Evolutionary conservation across 2,329 filamentous ascomycete species (phyloP), one percentile per base, ranked within the genome.

Genomic region (Pyrenochaeta sp.): DNA sequence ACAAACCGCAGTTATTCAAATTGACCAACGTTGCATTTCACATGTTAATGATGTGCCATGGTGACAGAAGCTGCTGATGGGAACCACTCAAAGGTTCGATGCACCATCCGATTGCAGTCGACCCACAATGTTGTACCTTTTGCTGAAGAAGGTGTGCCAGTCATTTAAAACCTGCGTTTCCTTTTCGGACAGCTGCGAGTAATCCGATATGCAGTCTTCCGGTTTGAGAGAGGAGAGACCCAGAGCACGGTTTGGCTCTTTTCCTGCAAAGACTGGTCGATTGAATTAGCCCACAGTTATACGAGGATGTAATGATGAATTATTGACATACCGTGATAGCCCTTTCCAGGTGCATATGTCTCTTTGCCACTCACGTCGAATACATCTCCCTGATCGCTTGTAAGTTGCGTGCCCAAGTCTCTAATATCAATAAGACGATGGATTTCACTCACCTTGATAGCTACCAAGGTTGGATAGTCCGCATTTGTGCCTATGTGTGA

Each of bases 71-170:
- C 10, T 37, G 17, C 7, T 4, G 12, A 37, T 11, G 17, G 4
- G 14, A 36, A 37, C 10, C n/a, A 21, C 39, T 55, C 30, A 69
- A 17, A 69, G 61, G 4, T 59, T 61, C 5, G 65, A 53, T 10
- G 52, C 51, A 29, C 49, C 50, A 32, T 70, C 67, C 10, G 60
- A 30, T 27, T 66, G 64, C 21, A 77, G 58, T 45, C 67, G 66
- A 7, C 91, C 92, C 41, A 96, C 87, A 45, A 98, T 85, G 68
- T 97, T 98, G 80, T 99, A 99, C 52, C 95, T 85, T 81, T 98
- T 99, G 64, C 90, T 91, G 78, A 99, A 99, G 79, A 96, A 99
- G 1, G 90, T 96, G 60, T 89, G 87, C 95, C 95, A 99, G 75
- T 99, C 95, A 48, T 94, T 85, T 56, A 99, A 79, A 2, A 90